phyloP scores from a whole-genome alignment of 306 rosid species.

The Bauhinia variegata region DNA sequence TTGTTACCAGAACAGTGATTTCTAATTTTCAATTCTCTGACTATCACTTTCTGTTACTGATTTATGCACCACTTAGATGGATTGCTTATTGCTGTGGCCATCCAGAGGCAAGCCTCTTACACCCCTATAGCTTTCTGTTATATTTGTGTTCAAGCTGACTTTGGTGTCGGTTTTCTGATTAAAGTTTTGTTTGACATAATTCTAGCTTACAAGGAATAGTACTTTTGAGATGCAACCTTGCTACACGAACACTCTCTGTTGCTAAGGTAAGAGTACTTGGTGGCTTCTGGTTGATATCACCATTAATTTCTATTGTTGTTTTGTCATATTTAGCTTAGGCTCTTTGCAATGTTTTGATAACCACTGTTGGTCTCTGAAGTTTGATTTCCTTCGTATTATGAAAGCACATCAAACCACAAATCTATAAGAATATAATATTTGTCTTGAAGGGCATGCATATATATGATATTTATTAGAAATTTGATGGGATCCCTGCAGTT shows the following conservation, averaged over 20 bases:
- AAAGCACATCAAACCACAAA: neutral
- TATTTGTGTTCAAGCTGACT: constrained; percentile 15
- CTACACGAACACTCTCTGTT: constrained; percentile 56
- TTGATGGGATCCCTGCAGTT: constrained; percentile 52
- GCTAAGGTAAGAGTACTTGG: constrained; percentile 59
- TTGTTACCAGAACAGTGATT: neutral
- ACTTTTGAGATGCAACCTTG: constrained; percentile 63
- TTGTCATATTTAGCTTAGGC: constrained; percentile 15
- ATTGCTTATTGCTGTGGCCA: constrained; percentile 75
- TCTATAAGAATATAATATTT: neutral
- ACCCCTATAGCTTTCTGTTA: neutral
- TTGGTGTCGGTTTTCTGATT: constrained; percentile 28
- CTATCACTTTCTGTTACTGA: constrained; percentile 50
- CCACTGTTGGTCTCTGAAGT: constrained; percentile 8
- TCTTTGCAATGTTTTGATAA: constrained; percentile 1
- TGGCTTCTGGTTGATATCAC: constrained; percentile 25
- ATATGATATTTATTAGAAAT: neutral
- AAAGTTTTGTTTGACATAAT: constrained; percentile 22
- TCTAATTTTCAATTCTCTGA: neutral
- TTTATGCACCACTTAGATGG: constrained; percentile 67
- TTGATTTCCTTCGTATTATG: constrained; percentile 21
- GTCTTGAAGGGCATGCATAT: constrained; percentile 10
- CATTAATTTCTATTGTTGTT: constrained; percentile 21
- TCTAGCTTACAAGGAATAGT: constrained; percentile 85
- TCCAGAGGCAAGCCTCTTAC: constrained; percentile 70